Evolutionary conservation across 2,329 filamentous ascomycete genomes (phyloP), one percentile per base, ranked within the genome.

Genomic region (Colletotrichum sp.): DNA sequence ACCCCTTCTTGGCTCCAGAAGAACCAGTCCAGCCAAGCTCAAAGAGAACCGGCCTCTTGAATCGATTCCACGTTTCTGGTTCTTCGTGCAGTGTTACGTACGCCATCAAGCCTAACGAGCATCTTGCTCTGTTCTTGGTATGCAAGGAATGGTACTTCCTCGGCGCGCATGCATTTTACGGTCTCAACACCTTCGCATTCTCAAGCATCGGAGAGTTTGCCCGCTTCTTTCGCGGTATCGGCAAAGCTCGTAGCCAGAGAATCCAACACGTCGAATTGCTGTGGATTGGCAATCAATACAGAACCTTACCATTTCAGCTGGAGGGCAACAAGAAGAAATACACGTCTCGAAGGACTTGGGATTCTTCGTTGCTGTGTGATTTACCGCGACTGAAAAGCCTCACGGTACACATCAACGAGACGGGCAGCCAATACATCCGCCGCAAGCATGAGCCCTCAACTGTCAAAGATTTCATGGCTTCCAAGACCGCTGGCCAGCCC

Each of bases 151-250:
- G 87, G 84, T 79, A 83, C 65, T 86, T 84, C 32, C 78, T 88
- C 2, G 87, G 85, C 0, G 78, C 81, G 3, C 85, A 87, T 73
- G 77, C 86, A 4, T 90, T 90, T 76, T 90, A 90, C 71, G 87
- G 88, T 9, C 75, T 81, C 2, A 90, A 90, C 77, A 87, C 81
- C 0, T 90, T 90, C 75, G 86, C 85, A 0, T 90, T 90, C 78
- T 89, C 87, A n/a, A 88, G 86, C n/a, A 80, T 90, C 0, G 89
- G 89, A 62, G 89, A 90, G 79, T 86, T 88, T 79, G 86, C 85
- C 69, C 84, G 87, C 59, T 90, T 90, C 78, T 85, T 83, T 69
- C 79, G 78, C 2, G 85, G 87, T 0, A 89, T 89, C 26, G 83
- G 84, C 1, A 49, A 34, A 2, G 78, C 81, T 5, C 84, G 87